Conservation (phyloP, 805 yeast genomes). For the Pichia nakasei region DNA sequence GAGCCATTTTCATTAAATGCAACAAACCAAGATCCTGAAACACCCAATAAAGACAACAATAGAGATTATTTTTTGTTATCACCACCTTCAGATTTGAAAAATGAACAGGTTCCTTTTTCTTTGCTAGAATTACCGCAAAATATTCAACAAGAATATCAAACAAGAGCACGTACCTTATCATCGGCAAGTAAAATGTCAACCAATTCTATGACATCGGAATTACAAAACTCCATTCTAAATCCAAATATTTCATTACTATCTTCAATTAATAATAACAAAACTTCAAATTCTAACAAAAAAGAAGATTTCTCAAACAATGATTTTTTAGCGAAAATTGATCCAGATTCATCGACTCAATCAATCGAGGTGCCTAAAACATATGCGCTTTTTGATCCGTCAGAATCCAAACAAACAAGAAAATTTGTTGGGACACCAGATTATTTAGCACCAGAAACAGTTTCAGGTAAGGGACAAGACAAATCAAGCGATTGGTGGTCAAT, state of each 20-base stretch:
- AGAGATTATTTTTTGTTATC: not conserved
- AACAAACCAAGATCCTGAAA: not conserved
- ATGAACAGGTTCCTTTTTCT: not conserved
- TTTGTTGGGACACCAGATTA: slow-evolving; percentile 98
- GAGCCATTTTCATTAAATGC: slow-evolving; percentile 22
- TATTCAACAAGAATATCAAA: slow-evolving; percentile 12
- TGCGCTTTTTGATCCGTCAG: slow-evolving; percentile 65
- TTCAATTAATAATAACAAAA: slow-evolving; percentile 33
- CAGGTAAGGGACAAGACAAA: slow-evolving; percentile 74
- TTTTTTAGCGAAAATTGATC: not conserved
- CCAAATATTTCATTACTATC: not conserved
- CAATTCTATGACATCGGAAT: slow-evolving; percentile 29
- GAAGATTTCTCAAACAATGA: not conserved
- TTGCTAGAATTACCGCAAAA: not conserved
- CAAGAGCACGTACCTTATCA: slow-evolving; percentile 21
- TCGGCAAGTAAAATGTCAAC: slow-evolving; percentile 29
- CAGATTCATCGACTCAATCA: slow-evolving; percentile 2
- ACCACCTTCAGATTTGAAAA: slow-evolving; percentile 6
- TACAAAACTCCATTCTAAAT: not conserved
- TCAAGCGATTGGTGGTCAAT: slow-evolving; percentile 99
- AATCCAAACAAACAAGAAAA: slow-evolving; percentile 40
- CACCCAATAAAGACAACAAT: not conserved
- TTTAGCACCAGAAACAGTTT: slow-evolving; percentile 91
- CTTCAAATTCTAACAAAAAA: not conserved
- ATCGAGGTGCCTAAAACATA: slow-evolving; percentile 29